Conservation (phyloP, 176 grass and related monocot species). For the Avena atlantica region DNA sequence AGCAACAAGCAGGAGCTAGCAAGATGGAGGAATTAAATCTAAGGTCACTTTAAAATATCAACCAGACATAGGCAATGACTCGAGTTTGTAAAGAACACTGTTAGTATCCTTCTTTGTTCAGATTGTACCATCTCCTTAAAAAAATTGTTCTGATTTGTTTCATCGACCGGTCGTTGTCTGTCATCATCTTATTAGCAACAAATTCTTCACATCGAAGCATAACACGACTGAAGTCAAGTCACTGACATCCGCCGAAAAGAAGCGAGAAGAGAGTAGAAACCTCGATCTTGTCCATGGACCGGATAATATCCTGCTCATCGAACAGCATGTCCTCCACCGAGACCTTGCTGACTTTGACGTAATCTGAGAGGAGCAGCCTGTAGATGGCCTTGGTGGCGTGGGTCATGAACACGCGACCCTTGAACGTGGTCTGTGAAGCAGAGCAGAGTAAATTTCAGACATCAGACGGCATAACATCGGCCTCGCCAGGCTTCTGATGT, state of each 20-base stretch:
- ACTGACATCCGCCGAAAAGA: not conserved
- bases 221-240: not conserved
- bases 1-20: not conserved
- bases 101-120: not conserved
- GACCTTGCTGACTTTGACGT: conserved; percentile 99
- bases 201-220: not conserved
- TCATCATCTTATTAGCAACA: not conserved
- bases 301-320: conserved; percentile 85
- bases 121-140: not conserved
- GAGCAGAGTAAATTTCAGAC: conserved; percentile 6
- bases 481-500: no score
- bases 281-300: conserved; percentile 97
- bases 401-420: conserved; percentile 94
- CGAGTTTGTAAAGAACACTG: not conserved
- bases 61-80: not conserved
- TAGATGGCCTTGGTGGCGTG: conserved; percentile 98
- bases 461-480: not conserved
- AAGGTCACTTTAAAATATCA: not conserved
- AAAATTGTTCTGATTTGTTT: not conserved
- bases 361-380: conserved; percentile 81
- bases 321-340: conserved; percentile 95
- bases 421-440: conserved; percentile 81
- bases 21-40: not conserved
- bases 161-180: not conserved
- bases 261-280: conserved; percentile 23